A percentile compares a stretch with the other conserved stretches of the same genome.
These are phyloP conservation scores for Diutina mesorugosa DNA, from an alignment of 1,139 yeast species.

Conservation along the genomic window DNA sequence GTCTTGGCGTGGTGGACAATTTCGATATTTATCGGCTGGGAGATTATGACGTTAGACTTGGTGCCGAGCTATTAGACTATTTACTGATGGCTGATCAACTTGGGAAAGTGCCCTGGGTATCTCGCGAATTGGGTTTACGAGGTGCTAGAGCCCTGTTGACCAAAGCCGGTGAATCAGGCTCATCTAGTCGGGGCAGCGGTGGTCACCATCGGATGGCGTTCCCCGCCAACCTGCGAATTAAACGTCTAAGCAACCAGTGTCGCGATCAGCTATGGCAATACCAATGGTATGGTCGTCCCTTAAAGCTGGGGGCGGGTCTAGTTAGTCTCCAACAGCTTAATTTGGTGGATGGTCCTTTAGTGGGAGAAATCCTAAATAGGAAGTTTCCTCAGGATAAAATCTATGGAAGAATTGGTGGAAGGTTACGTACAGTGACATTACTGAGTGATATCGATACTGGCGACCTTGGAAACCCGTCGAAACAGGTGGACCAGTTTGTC, in stretches of 20 bases:
- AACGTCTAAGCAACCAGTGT: neutral
- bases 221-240: neutral
- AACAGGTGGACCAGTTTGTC: neutral
- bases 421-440: neutral
- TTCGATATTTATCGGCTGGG: neutral
- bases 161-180: neutral
- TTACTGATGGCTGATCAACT: neutral
- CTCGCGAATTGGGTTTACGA: neutral
- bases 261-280: neutral
- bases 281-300: neutral
- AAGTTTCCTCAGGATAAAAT: neutral
- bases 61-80: neutral
- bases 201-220: neutral
- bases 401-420: neutral
- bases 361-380: neutral
- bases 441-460: neutral
- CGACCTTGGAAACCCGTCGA: neutral
- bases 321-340: neutral
- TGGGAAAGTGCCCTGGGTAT: neutral
- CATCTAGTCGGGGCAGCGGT: neutral
- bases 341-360: neutral
- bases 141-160: neutral
- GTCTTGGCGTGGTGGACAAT: neutral
- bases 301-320: neutral
- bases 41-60: neutral